These are phyloP conservation scores for Lathyrus aphaca DNA, from an alignment of 306 rosid genomes.

Conservation along the genomic window DNA sequence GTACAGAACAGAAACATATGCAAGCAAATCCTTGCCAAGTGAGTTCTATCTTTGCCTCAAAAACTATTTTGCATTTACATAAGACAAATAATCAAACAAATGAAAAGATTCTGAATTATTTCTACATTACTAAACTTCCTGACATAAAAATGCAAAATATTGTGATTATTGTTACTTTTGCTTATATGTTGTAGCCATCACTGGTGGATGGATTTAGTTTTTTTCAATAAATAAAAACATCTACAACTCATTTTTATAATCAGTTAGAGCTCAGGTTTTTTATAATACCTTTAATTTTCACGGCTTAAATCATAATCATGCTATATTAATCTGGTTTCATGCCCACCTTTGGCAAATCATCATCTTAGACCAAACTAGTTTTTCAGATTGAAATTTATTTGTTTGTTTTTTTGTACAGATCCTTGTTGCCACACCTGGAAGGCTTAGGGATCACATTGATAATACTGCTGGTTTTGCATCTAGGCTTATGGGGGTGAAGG, in stretches of 20 bases:
- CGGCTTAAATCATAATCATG: not conserved
- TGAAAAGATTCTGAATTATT: constrained; percentile 14
- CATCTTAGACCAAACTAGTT: not conserved
- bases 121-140: constrained; percentile 10
- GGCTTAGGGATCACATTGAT: constrained; percentile 92
- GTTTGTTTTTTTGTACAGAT: constrained; percentile 58
- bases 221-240: not conserved
- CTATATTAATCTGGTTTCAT: not conserved
- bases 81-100: constrained; percentile 27
- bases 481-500: constrained; percentile 92
- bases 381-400: not conserved
- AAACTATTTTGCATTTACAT: not conserved
- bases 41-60: constrained; percentile 28
- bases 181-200: constrained; percentile 4
- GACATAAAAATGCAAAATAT: not conserved
- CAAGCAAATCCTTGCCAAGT: constrained; percentile 96
- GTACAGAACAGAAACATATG: constrained; percentile 86
- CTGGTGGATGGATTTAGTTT: too few species aligned
- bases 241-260: not conserved
- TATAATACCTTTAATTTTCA: not conserved
- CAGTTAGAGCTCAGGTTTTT: constrained; percentile 8
- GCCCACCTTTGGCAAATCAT: not conserved
- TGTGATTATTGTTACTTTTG: not conserved
- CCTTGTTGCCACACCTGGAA: constrained; percentile 99
- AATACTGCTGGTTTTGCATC: constrained; percentile 94